Evolutionary conservation across 257 asterid genomes (phyloP).

Genomic region (Cordia subcordata): DNA sequence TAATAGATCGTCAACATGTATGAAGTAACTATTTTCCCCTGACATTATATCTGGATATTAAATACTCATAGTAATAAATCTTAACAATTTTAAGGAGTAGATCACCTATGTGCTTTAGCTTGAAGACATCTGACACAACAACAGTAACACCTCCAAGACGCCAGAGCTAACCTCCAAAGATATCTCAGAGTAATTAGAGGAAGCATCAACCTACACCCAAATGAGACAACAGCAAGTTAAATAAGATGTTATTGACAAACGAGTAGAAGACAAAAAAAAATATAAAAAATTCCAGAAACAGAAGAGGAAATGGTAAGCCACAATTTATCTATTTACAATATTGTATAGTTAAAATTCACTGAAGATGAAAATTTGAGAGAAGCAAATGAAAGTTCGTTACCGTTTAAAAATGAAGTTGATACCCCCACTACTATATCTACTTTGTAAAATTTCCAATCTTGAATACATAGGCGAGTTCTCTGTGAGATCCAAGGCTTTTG

Average conservation of each 20-base stretch:
- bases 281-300: background rate
- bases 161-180: constrained; percentile 49
- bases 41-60: background rate
- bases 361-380: background rate
- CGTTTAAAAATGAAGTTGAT: constrained; percentile 69
- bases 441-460: constrained; percentile 44
- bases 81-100: background rate
- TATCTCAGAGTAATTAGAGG: constrained; percentile 46
- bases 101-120: constrained; percentile 50
- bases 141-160: constrained; percentile 46
- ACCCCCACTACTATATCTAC: constrained; percentile 43
- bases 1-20: background rate
- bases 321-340: background rate
- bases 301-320: background rate
- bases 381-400: constrained; percentile 33
- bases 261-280: background rate
- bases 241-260: constrained; percentile 6
- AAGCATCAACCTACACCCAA: constrained; percentile 64
- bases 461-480: constrained; percentile 38
- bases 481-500: constrained; percentile 25
- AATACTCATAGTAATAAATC: background rate
- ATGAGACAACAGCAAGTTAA: constrained; percentile 18
- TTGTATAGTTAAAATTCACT: background rate
- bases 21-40: background rate
- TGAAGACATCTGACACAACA: constrained; percentile 42